Percentiles rank a stretch among this genome's conserved stretches.
Evolutionary conservation across 495 filamentous ascomycete genomes (phyloP).

Genomic region (Lasiosphaeris hirsuta): DNA sequence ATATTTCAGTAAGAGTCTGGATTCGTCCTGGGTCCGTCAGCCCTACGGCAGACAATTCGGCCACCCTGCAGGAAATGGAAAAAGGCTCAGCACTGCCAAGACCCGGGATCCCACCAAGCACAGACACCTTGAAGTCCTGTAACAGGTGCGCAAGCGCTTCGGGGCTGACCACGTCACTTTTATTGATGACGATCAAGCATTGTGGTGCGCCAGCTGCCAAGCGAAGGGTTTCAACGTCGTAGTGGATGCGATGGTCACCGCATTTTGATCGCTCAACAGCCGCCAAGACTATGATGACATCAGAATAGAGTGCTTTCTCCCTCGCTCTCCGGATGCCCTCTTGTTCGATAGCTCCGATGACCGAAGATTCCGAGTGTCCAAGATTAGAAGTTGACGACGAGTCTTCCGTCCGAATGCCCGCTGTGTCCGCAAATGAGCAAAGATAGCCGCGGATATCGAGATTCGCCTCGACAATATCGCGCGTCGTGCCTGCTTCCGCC

Average conservation of each 20-base stretch:
- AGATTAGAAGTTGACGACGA: constrained; percentile 15
- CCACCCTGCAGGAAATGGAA: constrained; percentile 65
- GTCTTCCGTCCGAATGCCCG: constrained; percentile 61
- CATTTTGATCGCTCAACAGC: constrained; percentile 55
- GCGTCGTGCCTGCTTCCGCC: constrained; percentile 83
- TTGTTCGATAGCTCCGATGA: constrained; percentile 72
- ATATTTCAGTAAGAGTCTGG: constrained; percentile 60
- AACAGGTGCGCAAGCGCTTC: constrained; percentile 28
- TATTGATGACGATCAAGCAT: constrained; percentile 76
- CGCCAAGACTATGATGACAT: constrained; percentile 79
- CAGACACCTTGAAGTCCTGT: constrained; percentile 29
- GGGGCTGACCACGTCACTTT: constrained; percentile 59
- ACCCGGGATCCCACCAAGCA: constrained; percentile 29
- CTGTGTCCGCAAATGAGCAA: constrained; percentile 88
- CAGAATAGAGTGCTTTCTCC: constrained; percentile 73
- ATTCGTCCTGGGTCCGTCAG: constrained; percentile 61
- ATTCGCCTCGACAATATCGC: constrained; percentile 90
- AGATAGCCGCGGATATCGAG: constrained; percentile 87
- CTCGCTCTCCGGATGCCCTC: constrained; percentile 90
- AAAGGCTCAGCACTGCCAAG: constrained; percentile 31
- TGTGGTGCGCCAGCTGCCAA: constrained; percentile 53
- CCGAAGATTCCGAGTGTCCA: constrained; percentile 9
- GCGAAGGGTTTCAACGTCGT: constrained; percentile 45
- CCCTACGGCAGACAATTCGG: constrained; percentile 21
- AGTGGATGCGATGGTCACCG: constrained; percentile 37